phyloP scores from a whole-genome alignment of 257 asterid genomes.

The Nyctanthes arbortristis region DNA sequence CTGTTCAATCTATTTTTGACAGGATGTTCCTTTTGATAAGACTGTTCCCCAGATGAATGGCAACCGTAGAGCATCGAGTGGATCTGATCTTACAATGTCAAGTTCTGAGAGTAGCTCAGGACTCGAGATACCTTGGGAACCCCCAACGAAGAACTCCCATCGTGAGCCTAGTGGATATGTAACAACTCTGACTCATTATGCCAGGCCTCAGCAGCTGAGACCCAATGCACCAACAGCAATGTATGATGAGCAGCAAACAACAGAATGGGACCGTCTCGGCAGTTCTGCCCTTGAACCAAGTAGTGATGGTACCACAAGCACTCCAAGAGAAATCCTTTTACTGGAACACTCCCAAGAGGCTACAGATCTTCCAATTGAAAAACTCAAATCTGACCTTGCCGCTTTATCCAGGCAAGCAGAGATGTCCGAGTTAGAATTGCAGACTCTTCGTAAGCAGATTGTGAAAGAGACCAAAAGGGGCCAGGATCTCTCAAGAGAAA shows the following conservation, averaged over 20 bases:
- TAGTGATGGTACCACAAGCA: conserved; percentile 72
- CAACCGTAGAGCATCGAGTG: conserved; percentile 64
- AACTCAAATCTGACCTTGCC: conserved; percentile 67
- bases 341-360: conserved; percentile 47
- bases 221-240: conserved; percentile 29
- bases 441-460: conserved; percentile 94
- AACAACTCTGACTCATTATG: conserved; percentile 30
- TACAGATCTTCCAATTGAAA: conserved; percentile 52
- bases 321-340: conserved; percentile 55
- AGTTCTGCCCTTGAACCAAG: conserved; percentile 61
- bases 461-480: conserved; percentile 88
- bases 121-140: conserved; percentile 61
- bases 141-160: conserved; percentile 42
- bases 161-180: conserved; percentile 31
- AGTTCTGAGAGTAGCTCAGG: conserved; percentile 84
- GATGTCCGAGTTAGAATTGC: conserved; percentile 87
- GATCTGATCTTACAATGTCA: conserved; percentile 80
- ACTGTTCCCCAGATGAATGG: conserved; percentile 35
- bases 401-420: conserved; percentile 77
- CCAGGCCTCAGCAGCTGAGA: conserved; percentile 28
- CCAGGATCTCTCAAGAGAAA: conserved; percentile 69
- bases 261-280: conserved; percentile 71
- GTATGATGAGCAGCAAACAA: conserved; percentile 36
- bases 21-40: conserved; percentile 46
- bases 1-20: conserved; percentile 23